Percentiles rank a stretch among this genome's conserved stretches.
These are phyloP conservation scores for Penicillium psychrofluorescens DNA, from an alignment of 495 filamentous ascomycete species.

Conservation along the genomic window DNA sequence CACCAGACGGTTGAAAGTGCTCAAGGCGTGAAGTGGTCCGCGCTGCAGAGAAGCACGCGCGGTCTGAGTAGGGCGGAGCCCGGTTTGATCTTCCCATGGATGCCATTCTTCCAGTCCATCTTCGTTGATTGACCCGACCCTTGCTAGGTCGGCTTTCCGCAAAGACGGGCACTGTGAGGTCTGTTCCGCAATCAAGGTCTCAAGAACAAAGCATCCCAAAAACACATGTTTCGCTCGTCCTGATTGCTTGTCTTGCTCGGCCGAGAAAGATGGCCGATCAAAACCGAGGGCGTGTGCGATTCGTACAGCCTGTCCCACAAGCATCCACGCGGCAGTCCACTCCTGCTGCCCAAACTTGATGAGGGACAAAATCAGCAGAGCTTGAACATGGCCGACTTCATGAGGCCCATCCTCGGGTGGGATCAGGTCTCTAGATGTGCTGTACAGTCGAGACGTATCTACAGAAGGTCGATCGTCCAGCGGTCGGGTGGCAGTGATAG, in stretches of 20 bases:
- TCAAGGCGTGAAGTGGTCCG: slow-evolving; percentile 48
- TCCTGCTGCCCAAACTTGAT: slow-evolving; percentile 50
- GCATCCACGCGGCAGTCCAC: slow-evolving; percentile 48
- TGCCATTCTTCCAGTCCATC: slow-evolving; percentile 68
- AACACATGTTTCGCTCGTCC: slow-evolving; percentile 44
- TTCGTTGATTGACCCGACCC: slow-evolving; percentile 42
- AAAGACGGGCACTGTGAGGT: slow-evolving; percentile 46
- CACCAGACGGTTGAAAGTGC: slow-evolving; percentile 52
- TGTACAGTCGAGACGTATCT: slow-evolving; percentile 38
- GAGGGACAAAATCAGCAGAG: slow-evolving; percentile 53
- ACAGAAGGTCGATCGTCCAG: slow-evolving; percentile 8
- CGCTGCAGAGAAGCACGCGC: slow-evolving; percentile 32
- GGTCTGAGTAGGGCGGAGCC: slow-evolving; percentile 22
- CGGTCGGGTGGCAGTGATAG: slow-evolving; percentile 30
- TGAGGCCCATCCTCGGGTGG: slow-evolving; percentile 46
- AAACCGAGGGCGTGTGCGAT: slow-evolving; percentile 42
- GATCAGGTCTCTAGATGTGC: slow-evolving; percentile 47
- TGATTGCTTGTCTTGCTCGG: slow-evolving; percentile 13
- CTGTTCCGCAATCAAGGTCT: slow-evolving; percentile 52
- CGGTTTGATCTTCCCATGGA: slow-evolving; percentile 50
- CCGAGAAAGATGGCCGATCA: slow-evolving; percentile 11
- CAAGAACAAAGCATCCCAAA: slow-evolving; percentile 57
- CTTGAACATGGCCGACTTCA: slow-evolving; percentile 55
- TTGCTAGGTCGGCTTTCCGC: slow-evolving; percentile 35
- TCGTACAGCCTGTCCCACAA: slow-evolving; percentile 55